A percentile compares a stretch with the other conserved stretches of the same genome.
phyloP scores from a whole-genome alignment of 495 filamentous ascomycete species.

The Talaromyces trachyspermus region DNA sequence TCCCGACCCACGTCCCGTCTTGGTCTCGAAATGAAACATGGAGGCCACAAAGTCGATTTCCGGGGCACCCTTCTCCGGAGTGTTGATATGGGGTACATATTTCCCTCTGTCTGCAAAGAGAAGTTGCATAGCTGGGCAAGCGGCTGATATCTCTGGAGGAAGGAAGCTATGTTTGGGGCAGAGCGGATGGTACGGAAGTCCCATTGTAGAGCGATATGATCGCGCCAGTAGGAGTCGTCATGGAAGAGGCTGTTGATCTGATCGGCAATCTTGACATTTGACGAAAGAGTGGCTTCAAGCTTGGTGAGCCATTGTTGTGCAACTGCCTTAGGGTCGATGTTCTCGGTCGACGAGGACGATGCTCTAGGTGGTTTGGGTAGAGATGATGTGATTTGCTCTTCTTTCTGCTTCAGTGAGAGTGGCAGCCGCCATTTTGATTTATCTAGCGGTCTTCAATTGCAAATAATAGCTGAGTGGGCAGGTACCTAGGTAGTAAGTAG shows the following conservation, averaged over 20 bases:
- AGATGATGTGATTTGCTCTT: constrained; percentile 6
- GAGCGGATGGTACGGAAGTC: constrained; percentile 49
- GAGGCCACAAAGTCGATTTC: constrained; percentile 43
- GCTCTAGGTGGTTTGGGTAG: constrained; percentile 1
- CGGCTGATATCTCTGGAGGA: constrained; percentile 35
- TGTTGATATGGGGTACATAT: constrained; percentile 33
- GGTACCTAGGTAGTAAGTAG: too few species aligned
- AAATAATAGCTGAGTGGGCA: too few species aligned
- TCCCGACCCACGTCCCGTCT: constrained; percentile 49
- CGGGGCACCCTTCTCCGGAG: constrained; percentile 29
- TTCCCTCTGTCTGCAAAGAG: constrained; percentile 36
- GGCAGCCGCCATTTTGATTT: not conserved
- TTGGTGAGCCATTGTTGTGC: constrained; percentile 33
- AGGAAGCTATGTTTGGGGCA: constrained; percentile 35
- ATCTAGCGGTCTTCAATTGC: too few species aligned
- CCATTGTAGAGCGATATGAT: constrained; percentile 55
- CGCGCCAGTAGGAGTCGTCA: constrained; percentile 54
- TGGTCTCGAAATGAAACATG: constrained; percentile 45
- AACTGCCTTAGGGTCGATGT: constrained; percentile 19
- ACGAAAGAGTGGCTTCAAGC: constrained; percentile 18
- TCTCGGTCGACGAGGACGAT: constrained; percentile 10
- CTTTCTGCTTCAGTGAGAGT: constrained; percentile 2
- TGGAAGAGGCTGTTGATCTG: constrained; percentile 36
- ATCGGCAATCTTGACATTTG: not conserved
- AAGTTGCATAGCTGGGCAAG: constrained; percentile 23